Evolutionary conservation across 805 yeast species (phyloP), one percentile per base, ranked within the genome.

Genomic region (Lachancea quebecensis): DNA sequence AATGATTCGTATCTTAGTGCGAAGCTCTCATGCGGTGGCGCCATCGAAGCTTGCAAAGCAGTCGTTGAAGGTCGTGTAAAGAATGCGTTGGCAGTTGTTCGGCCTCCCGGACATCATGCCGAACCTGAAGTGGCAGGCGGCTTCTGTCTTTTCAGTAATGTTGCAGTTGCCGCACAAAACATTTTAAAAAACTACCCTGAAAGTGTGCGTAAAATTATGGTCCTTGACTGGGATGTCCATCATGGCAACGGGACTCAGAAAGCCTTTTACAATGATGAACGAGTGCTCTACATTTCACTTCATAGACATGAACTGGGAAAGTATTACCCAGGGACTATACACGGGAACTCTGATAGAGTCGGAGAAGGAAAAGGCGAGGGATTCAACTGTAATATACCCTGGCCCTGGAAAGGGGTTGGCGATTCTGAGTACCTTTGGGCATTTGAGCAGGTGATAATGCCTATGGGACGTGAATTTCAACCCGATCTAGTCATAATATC

Each of bases 71-170:
- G 96, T 2, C 70, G 75, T 45, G 98, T 91, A 28, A 88, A 88
- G 59, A 93, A 93, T 61, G 82, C 97, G 0, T 60, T 93, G 41
- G 99, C 99, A 0, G 86, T 93, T 7, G 96, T 93, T 12, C 78
- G 99, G 53, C 99, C 99, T 1, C 99, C 99, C 0, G 99, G 99
- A 6, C 99, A 93, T 68, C 99, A 93, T 61, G 98, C 99, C 1
- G 99, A 95, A 60, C 99, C 99, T 1, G 93, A 87, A 53, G 72
- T 89, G 12, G 95, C 99, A 0, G 98, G 96, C 39, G 99, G 99
- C 11, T 93, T 93, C 62, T 93, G 99, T 68, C 70, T 93, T 38
- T 93, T 93, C 61, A 85, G 95, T 50, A 93, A 93, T 59, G 99
- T 93, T 18, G 96, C 98, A 0, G 96, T 93, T 15, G 98, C 99